Evolutionary conservation across 2,329 filamentous ascomycete species (phyloP), one percentile per base, ranked within the genome.

Genomic region (Beauveria australis): DNA sequence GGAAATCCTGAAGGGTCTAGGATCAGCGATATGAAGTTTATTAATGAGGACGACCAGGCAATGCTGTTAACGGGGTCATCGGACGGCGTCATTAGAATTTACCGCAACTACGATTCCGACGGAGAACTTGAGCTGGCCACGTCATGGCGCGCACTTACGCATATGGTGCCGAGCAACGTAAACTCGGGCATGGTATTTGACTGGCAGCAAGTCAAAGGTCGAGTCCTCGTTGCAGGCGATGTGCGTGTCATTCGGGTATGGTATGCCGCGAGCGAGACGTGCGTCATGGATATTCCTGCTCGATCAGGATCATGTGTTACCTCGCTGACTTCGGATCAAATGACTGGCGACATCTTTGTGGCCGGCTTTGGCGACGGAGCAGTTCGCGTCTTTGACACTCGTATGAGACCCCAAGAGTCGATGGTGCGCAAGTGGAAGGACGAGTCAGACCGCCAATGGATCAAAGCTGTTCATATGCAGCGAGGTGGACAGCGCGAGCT

Each of bases 391-490:
- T 99, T 97, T 71, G 94, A 99, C 73, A 91, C 93, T 65, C 87
- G 94, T 14, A 77, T 90, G 64, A 87, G 88, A 64, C 89, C 92
- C 2, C 89, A 91, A 63, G 91, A 94, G 59, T 89, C 89, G 19
- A 97, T 97, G 92, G 89, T 97, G 60, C 91, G 89, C 74, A 92
- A 93, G 66, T 99, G 94, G 93, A 94, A 95, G 71, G 91, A 97
- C 68, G 93, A 97, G 70, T 75, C 77, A 12, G 83, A 86, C 68
- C 87, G 88, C 63, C 91, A 95, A 67, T 99, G 94, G 94, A 88
- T 99, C 73, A 92, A 92, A 68, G 94, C 91, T 66, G 91, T 96
- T 16, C 94, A 97, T 71, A 92, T 99, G 85, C 94, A 99, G 75
- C 89, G 94, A 48, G 94, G 94, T 63, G 94, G 94, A 2, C 87